Percentiles rank a stretch among this genome's conserved stretches.
These are phyloP conservation scores for Penstemon barbatus DNA, from an alignment of 257 asterid species.

Conservation along the genomic window DNA sequence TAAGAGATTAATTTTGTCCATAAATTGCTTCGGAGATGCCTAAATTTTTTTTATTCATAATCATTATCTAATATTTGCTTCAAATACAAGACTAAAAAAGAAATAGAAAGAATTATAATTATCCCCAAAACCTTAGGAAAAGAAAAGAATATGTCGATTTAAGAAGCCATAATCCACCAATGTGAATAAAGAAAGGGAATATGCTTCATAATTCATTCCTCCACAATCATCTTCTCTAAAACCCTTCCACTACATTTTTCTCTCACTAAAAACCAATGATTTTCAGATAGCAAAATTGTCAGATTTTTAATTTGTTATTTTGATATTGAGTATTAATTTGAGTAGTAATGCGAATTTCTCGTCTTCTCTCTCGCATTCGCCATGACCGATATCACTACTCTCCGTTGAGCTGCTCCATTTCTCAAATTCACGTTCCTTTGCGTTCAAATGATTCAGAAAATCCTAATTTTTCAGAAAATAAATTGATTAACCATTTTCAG, in stretches of 20 bases:
- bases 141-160: no score
- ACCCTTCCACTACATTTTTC: not conserved
- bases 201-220: slow-evolving; percentile 30
- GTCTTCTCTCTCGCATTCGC: slow-evolving; percentile 57
- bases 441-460: slow-evolving; percentile 36
- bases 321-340: not conserved
- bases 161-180: no score
- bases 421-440: slow-evolving; percentile 33
- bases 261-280: not conserved
- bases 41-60: no score
- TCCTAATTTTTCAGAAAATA: slow-evolving; percentile 22
- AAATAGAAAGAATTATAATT: no score
- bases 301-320: slow-evolving; percentile 17
- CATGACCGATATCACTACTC: slow-evolving; percentile 37
- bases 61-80: no score
- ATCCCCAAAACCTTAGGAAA: no score
- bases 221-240: not conserved
- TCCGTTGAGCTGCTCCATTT: slow-evolving; percentile 32
- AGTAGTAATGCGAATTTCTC: slow-evolving; percentile 55
- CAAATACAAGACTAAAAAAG: no score
- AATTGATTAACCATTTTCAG: slow-evolving; percentile 5
- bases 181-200: not conserved
- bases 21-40: no score
- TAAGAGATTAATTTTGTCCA: no score
- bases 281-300: slow-evolving; percentile 16